Conservation (phyloP, 2,329 filamentous ascomycete genomes). For the Aspergillus phoenicis region DNA sequence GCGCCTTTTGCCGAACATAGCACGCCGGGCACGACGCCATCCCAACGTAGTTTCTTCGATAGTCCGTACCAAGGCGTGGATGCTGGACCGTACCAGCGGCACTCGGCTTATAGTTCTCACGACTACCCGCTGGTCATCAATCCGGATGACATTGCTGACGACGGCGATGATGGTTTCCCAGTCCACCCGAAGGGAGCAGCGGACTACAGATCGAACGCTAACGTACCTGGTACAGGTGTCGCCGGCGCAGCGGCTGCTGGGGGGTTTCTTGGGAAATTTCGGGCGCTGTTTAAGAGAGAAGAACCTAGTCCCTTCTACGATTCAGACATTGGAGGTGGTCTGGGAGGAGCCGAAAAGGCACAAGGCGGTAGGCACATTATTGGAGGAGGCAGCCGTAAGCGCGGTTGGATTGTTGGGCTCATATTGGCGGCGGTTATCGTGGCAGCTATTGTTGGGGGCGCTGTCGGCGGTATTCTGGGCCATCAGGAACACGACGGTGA, state of each 20-base stretch:
- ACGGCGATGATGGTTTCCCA: slow-evolving; percentile 81
- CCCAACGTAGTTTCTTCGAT: slow-evolving; percentile 55
- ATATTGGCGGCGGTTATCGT: slow-evolving; percentile 67
- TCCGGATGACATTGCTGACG: slow-evolving; percentile 79
- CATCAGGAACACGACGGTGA: slow-evolving; percentile 50
- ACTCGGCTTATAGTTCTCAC: slow-evolving; percentile 54
- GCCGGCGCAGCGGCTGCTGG: slow-evolving; percentile 48
- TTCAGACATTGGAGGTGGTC: slow-evolving; percentile 49
- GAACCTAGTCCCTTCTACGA: slow-evolving; percentile 57
- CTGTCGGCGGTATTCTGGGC: slow-evolving; percentile 72
- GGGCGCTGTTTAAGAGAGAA: slow-evolving; percentile 45
- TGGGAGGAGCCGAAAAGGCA: slow-evolving; percentile 60
- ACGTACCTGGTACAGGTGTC: slow-evolving; percentile 47
- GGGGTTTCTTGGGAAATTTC: slow-evolving; percentile 46
- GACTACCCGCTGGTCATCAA: slow-evolving; percentile 63
- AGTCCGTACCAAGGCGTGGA: slow-evolving; percentile 34
- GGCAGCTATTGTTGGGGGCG: slow-evolving; percentile 71
- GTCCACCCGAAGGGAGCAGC: slow-evolving; percentile 23
- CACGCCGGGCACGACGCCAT: slow-evolving; percentile 40
- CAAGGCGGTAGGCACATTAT: slow-evolving; percentile 63
- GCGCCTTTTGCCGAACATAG: slow-evolving; percentile 35
- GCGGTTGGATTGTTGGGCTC: slow-evolving; percentile 69
- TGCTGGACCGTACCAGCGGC: slow-evolving; percentile 67
- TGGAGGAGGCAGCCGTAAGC: slow-evolving; percentile 63
- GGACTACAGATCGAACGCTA: background rate